Evolutionary conservation across 768 basidiomycete species (phyloP).

Genomic region (Mycena albidolilacea): DNA sequence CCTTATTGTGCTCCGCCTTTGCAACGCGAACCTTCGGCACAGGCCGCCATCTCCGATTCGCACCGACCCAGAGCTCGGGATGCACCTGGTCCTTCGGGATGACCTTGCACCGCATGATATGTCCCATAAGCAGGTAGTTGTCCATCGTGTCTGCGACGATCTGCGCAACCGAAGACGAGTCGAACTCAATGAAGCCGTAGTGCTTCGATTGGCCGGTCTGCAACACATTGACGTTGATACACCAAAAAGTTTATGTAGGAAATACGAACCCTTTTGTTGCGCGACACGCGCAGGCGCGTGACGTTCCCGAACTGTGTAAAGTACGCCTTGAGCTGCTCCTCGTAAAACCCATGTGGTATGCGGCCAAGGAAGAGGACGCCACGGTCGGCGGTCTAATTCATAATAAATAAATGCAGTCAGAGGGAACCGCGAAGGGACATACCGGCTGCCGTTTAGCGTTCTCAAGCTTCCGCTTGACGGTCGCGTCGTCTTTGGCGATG

Average conservation of each 20-base stretch:
- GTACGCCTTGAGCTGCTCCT: slow-evolving; percentile 93
- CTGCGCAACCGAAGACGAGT: slow-evolving; percentile 88
- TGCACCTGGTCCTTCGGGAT: slow-evolving; percentile 93
- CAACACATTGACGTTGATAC: not conserved
- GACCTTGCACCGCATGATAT: slow-evolving; percentile 91
- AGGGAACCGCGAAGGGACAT: slow-evolving; percentile 44
- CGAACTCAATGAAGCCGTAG: slow-evolving; percentile 97
- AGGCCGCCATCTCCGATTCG: slow-evolving; percentile 90
- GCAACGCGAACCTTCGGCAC: slow-evolving; percentile 83
- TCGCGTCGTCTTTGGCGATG: slow-evolving; percentile 89
- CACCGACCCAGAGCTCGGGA: slow-evolving; percentile 96
- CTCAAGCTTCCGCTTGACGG: slow-evolving; percentile 76
- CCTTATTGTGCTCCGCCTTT: slow-evolving; percentile 87
- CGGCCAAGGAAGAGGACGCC: slow-evolving; percentile 93
- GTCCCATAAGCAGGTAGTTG: slow-evolving; percentile 96
- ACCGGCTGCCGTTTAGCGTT: slow-evolving; percentile 79
- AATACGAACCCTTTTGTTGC: slow-evolving; percentile 87
- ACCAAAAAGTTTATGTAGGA: not conserved
- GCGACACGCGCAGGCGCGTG: slow-evolving; percentile 88
- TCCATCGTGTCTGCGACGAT: slow-evolving; percentile 99
- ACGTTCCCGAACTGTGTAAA: slow-evolving; percentile 96
- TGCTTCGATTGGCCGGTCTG: slow-evolving; percentile 97
- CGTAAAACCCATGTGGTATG: slow-evolving; percentile 97
- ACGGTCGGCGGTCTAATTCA: slow-evolving; percentile 66
- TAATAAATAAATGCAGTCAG: slow-evolving; percentile 14